These are phyloP conservation scores for Epichloe elymi DNA, from an alignment of 2,329 filamentous ascomycete genomes.

Conservation along the genomic window DNA sequence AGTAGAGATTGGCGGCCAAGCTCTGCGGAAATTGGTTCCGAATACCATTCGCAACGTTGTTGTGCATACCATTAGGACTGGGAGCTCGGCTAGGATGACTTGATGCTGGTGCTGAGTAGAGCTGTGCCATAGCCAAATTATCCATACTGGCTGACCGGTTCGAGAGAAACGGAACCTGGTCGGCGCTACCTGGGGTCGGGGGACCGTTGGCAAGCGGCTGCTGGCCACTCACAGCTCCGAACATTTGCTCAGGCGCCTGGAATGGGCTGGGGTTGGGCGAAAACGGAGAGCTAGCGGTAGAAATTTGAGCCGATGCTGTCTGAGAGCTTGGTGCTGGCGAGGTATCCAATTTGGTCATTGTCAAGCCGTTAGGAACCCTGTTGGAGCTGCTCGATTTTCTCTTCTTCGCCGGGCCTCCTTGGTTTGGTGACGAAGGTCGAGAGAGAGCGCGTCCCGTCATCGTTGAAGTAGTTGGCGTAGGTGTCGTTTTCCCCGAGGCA, in stretches of 20 bases:
- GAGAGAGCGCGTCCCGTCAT: conserved; percentile 37
- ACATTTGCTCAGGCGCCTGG: conserved; percentile 30
- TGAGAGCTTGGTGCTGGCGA: conserved; percentile 26
- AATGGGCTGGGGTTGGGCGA: conserved; percentile 34
- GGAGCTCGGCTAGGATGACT: conserved; percentile 65
- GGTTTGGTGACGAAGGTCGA: conserved; percentile 58
- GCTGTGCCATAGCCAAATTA: conserved; percentile 45
- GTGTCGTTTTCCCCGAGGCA: conserved; percentile 20
- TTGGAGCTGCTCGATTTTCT: conserved; percentile 62
- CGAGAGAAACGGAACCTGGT: conserved; percentile 44
- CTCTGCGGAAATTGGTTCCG: conserved; percentile 33
- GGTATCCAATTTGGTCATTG: conserved; percentile 72
- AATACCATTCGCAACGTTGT: conserved; percentile 28
- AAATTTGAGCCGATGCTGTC: conserved; percentile 24
- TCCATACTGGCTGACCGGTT: conserved; percentile 52
- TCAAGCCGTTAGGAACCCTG: conserved; percentile 59
- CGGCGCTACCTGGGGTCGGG: conserved; percentile 54
- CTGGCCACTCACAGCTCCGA: conserved; percentile 29
- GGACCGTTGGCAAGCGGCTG: conserved; percentile 40
- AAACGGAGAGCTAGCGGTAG: conserved; percentile 38
- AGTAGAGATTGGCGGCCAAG: conserved; percentile 36
- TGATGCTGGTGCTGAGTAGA: conserved; percentile 62
- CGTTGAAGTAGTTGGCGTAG: conserved; percentile 11
- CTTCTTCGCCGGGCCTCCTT: conserved; percentile 62
- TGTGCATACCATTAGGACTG: conserved; percentile 48